Percentiles rank a stretch among this genome's conserved stretches.
phyloP scores from a whole-genome alignment of 1,284 basidiomycete genomes.

The Puccinia triticina region DNA sequence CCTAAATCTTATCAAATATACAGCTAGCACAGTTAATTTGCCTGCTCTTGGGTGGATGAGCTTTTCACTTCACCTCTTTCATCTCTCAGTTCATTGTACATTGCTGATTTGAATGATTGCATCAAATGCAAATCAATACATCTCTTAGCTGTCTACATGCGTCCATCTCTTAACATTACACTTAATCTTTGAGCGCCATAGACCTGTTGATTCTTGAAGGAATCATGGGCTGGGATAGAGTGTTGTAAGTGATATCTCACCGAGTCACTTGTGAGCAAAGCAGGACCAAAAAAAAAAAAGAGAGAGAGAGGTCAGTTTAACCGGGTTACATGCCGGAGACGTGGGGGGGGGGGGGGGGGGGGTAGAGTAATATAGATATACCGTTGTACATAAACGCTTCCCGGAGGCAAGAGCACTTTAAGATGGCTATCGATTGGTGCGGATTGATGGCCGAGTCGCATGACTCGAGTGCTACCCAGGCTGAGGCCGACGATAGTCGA shows the following conservation, averaged over 20 bases:
- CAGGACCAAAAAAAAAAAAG: not conserved
- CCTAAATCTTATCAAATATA: too few species aligned
- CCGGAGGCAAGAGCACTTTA: conserved; percentile 37
- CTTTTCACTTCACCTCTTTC: too few species aligned
- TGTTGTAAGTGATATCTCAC: conserved; percentile 37
- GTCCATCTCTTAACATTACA: conserved; percentile 47
- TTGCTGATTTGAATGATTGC: too few species aligned
- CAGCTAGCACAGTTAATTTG: too few species aligned
- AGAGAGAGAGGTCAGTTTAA: not conserved
- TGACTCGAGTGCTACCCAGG: conserved; percentile 44
- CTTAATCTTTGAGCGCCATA: conserved; percentile 45
- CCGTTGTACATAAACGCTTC: conserved; percentile 50
- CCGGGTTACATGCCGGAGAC: not conserved
- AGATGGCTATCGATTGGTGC: conserved; percentile 5
- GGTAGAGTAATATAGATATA: not conserved
- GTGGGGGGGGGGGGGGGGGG: too few species aligned
- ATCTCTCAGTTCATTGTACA: too few species aligned
- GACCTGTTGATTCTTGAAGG: conserved; percentile 1
- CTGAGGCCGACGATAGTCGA: conserved; percentile 48
- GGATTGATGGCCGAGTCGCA: conserved; percentile 27
- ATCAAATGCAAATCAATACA: too few species aligned
- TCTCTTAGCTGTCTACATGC: too few species aligned
- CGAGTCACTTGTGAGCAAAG: not conserved
- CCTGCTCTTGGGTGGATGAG: too few species aligned
- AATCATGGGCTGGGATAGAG: conserved; percentile 22